A percentile compares a stretch with the other conserved stretches of the same genome.
phyloP scores from a whole-genome alignment of 805 yeast species.

The Wickerhamomyces bovis region DNA sequence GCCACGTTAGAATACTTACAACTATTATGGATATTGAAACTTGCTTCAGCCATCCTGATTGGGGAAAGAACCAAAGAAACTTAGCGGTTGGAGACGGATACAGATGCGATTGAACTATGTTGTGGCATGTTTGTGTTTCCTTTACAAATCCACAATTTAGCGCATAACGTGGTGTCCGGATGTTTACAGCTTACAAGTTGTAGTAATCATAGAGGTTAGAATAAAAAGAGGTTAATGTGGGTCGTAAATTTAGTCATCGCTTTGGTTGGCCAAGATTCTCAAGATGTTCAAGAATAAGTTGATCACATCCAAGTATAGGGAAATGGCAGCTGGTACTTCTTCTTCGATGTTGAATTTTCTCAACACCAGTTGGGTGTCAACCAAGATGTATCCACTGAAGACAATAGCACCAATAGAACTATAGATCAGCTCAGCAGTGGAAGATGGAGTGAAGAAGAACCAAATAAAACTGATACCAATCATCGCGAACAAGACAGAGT shows the following conservation, averaged over 20 bases:
- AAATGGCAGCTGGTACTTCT: constrained; percentile 74
- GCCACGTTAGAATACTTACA: constrained; percentile 1
- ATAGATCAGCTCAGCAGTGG: constrained; percentile 55
- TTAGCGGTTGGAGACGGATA: background rate
- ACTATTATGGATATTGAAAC: constrained; percentile 4
- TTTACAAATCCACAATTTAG: too few relatives aligned
- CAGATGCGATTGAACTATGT: too few relatives aligned
- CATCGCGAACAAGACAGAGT: constrained; percentile 55
- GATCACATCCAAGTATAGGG: constrained; percentile 74
- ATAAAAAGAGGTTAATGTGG: background rate
- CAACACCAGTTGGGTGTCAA: constrained; percentile 79
- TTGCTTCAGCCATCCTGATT: background rate
- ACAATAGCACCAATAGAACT: constrained; percentile 69
- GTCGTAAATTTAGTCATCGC: constrained; percentile 13
- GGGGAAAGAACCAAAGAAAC: background rate
- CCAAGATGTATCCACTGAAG: constrained; percentile 64
- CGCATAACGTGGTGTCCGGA: background rate
- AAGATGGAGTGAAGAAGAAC: constrained; percentile 56
- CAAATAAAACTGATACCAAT: constrained; percentile 68
- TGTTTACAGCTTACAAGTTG: too few relatives aligned
- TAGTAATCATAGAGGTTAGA: background rate
- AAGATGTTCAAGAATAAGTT: constrained; percentile 75
- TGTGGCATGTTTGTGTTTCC: background rate
- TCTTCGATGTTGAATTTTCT: constrained; percentile 75
- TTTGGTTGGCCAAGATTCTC: constrained; percentile 44